Conservation (phyloP, 352 stramenopile species). For the Achlya hypogyna region DNA sequence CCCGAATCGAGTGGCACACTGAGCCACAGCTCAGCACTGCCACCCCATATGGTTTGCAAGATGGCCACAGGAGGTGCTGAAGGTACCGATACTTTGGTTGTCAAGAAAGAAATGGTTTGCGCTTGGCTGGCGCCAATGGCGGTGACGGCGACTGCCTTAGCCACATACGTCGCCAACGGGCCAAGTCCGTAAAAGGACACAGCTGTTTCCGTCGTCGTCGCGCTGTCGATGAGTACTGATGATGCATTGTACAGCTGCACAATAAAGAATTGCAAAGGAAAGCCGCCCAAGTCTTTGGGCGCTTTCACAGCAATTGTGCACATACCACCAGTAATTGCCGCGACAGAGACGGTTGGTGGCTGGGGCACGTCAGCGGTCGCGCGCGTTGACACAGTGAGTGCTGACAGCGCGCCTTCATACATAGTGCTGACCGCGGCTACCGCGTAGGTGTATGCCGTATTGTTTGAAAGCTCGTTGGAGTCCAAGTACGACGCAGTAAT, state of each 20-base stretch:
- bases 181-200: too few relatives aligned
- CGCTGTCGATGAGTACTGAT: too few relatives aligned
- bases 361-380: background rate
- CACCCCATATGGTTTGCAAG: background rate
- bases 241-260: too few relatives aligned
- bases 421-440: background rate
- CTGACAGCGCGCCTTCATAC: background rate
- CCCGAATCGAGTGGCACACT: background rate
- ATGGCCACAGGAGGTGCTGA: background rate
- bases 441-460: background rate
- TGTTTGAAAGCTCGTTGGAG: background rate
- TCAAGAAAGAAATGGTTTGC: background rate
- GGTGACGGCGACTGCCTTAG: background rate
- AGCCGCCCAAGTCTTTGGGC: background rate
- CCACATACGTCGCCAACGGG: too few relatives aligned
- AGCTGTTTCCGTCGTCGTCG: too few relatives aligned
- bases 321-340: background rate
- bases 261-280: too few relatives aligned
- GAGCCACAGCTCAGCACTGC: background rate
- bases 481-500: background rate
- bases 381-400: background rate
- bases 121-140: background rate
- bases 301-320: background rate
- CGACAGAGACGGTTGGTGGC: background rate
- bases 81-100: background rate